Conservation (phyloP, 345 rosid species). For the Aquilaria malaccensis region DNA sequence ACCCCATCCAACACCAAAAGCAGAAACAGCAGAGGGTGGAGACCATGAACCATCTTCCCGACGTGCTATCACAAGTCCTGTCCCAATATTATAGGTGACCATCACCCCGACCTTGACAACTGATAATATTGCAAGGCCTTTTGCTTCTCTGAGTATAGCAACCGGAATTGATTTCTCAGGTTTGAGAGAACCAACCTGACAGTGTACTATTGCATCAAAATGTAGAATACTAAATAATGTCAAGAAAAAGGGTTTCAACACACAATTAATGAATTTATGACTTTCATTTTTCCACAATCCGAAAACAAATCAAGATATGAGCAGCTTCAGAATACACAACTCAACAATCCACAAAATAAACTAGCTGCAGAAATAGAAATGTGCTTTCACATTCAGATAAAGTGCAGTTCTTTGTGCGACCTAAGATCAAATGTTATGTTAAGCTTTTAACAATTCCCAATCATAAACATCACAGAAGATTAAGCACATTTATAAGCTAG, state of each 20-base stretch:
- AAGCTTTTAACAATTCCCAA: not conserved
- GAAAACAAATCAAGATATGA: not conserved
- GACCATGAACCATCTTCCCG: slow-evolving; percentile 97
- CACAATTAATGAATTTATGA: not conserved
- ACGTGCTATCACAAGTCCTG: slow-evolving; percentile 82
- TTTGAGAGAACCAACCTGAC: slow-evolving; percentile 65
- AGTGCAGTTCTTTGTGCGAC: not conserved
- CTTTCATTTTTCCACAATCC: not conserved
- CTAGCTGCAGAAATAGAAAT: not conserved
- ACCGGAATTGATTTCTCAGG: slow-evolving; percentile 89
- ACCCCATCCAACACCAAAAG: slow-evolving; percentile 97
- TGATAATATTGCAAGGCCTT: slow-evolving; percentile 90
- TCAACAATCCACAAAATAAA: not conserved
- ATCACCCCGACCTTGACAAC: slow-evolving; percentile 77
- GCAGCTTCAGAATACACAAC: not conserved
- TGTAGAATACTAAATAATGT: slow-evolving; percentile 12
- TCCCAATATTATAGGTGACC: slow-evolving; percentile 90
- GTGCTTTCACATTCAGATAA: not conserved
- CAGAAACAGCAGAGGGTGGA: slow-evolving; percentile 90
- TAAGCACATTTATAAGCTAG: not conserved
- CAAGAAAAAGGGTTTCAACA: not conserved
- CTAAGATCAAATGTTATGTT: not conserved
- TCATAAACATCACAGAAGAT: too few species aligned
- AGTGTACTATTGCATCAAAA: slow-evolving; percentile 9
- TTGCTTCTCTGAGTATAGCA: slow-evolving; percentile 64